Evolutionary conservation across 805 yeast genomes (phyloP).

Genomic region (Tetrapisispora iriomotensis): DNA sequence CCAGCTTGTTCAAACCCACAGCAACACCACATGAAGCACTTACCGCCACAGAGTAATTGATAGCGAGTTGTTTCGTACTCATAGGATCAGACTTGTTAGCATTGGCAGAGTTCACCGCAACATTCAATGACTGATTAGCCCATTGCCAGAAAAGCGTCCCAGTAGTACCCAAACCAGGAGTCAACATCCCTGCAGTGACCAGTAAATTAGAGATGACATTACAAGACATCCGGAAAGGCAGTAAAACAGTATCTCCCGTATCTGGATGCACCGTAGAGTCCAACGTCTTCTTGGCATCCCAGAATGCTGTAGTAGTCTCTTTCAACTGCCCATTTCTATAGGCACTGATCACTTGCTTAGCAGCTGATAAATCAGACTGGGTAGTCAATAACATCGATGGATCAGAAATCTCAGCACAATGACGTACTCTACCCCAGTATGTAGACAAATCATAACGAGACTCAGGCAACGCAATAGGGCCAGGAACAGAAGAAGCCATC

Average conservation of each 20-base stretch:
- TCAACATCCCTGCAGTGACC: slow-evolving; percentile 95
- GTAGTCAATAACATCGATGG: slow-evolving; percentile 82
- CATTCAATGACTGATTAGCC: slow-evolving; percentile 93
- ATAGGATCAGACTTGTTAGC: slow-evolving; percentile 93
- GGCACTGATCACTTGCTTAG: slow-evolving; percentile 58
- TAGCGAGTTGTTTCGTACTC: slow-evolving; percentile 62
- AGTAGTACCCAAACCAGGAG: slow-evolving; percentile 80
- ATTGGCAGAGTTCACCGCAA: slow-evolving; percentile 92
- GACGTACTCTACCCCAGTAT: slow-evolving; percentile 90
- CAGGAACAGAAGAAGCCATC: slow-evolving; percentile 87
- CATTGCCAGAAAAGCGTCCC: slow-evolving; percentile 98
- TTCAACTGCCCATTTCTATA: slow-evolving; percentile 60
- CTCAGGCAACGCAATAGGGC: slow-evolving; percentile 68
- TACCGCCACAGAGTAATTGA: slow-evolving; percentile 81
- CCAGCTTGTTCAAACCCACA: slow-evolving; percentile 79
- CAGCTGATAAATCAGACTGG: slow-evolving; percentile 46
- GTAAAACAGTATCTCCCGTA: slow-evolving; percentile 81
- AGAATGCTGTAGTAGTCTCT: slow-evolving; percentile 66
- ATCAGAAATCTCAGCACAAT: slow-evolving; percentile 86
- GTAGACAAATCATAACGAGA: slow-evolving; percentile 72
- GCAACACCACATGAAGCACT: slow-evolving; percentile 94
- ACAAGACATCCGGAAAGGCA: slow-evolving; percentile 96
- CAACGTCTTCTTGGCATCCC: slow-evolving; percentile 79
- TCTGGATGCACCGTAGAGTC: slow-evolving; percentile 96
- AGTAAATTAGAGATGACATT: slow-evolving; percentile 89